phyloP scores from a whole-genome alignment of 2,329 filamentous ascomycete genomes.

The Arthrobotrys pseudoclavata region DNA sequence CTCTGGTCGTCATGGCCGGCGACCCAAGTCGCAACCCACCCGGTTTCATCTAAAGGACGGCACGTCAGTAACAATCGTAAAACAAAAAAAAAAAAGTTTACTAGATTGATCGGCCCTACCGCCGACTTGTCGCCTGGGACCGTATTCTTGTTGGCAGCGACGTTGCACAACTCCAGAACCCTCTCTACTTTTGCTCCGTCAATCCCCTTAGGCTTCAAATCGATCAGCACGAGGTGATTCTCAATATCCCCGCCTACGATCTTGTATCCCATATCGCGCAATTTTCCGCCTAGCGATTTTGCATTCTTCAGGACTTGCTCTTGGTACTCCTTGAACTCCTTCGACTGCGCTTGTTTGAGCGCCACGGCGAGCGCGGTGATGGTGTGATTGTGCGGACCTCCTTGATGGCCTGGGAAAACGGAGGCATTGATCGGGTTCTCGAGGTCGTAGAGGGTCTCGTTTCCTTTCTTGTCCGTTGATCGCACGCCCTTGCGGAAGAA shows the following conservation, averaged over 20 bases:
- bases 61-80: conserved; percentile 9
- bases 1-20: conserved; percentile 96
- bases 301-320: conserved; percentile 90
- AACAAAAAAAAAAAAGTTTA: conserved; percentile 8
- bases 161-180: conserved; percentile 89
- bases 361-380: conserved; percentile 96
- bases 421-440: conserved; percentile 94
- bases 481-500: conserved; percentile 96
- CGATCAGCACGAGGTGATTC: conserved; percentile 94
- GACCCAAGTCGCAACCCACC: conserved; percentile 94
- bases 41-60: conserved; percentile 74
- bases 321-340: conserved; percentile 94
- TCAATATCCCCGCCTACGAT: conserved; percentile 95
- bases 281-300: conserved; percentile 84
- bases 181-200: conserved; percentile 92
- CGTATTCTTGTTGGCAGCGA: conserved; percentile 99
- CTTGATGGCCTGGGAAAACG: conserved; percentile 98
- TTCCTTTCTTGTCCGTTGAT: conserved; percentile 83
- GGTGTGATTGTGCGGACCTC: conserved; percentile 98
- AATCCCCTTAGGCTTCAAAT: conserved; percentile 88
- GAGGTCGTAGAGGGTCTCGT: conserved; percentile 84
- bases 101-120: conserved; percentile 63
- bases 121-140: conserved; percentile 95
- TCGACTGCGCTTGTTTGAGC: conserved; percentile 88
- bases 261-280: conserved; percentile 84